These are phyloP conservation scores for Microascus cirrosus DNA, from an alignment of 2,329 filamentous ascomycete species.

Conservation along the genomic window DNA sequence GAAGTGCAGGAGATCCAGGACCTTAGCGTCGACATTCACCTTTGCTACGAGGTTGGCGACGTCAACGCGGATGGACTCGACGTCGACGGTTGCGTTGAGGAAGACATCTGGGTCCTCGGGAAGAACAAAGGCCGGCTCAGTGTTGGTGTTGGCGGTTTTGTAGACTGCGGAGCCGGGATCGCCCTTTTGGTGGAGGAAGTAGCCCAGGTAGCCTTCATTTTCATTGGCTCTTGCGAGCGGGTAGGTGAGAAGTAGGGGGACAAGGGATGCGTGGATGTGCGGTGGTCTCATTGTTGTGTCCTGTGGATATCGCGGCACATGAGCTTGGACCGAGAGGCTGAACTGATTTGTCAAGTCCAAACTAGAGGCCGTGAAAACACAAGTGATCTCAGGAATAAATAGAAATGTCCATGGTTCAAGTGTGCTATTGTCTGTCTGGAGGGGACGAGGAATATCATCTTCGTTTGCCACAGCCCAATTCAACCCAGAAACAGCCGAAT, in stretches of 20 bases:
- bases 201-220: conserved; percentile 41
- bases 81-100: conserved; percentile 45
- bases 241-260: conserved; percentile 7
- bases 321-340: too few species aligned
- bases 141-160: conserved; percentile 37
- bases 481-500: too few species aligned
- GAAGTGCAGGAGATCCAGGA: conserved; percentile 46
- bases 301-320: neutral
- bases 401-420: too few species aligned
- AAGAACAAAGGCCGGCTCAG: neutral
- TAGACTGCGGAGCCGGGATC: conserved; percentile 39
- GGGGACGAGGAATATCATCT: too few species aligned
- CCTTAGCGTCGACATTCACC: conserved; percentile 37
- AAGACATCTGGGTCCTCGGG: conserved; percentile 42
- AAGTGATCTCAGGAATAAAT: too few species aligned
- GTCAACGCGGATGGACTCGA: conserved; percentile 46
- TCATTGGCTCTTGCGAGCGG: conserved; percentile 18
- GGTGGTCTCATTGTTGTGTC: neutral
- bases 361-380: too few species aligned
- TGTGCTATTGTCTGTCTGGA: too few species aligned
- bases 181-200: conserved; percentile 37
- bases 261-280: neutral
- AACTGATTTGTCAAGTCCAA: too few species aligned
- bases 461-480: too few species aligned
- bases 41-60: conserved; percentile 46